Percentiles rank a stretch among this genome's conserved stretches.
Conservation (phyloP, 2,329 filamentous ascomycete genomes). For the Orbilia brochopaga region DNA sequence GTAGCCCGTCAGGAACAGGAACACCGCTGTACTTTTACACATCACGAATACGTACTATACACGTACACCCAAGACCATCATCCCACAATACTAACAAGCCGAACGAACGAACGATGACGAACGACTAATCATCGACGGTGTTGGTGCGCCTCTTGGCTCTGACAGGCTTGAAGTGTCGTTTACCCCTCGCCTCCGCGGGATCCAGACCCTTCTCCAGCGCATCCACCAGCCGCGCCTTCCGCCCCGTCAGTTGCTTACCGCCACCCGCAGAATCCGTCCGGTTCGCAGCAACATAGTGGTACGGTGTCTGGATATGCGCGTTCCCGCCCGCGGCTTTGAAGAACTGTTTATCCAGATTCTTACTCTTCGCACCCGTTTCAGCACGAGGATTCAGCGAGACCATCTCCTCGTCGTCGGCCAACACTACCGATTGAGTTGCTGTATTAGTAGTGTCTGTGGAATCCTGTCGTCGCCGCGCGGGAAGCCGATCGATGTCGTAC, state of each 20-base stretch:
- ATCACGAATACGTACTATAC: too few species aligned
- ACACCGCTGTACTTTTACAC: too few species aligned
- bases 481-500: conserved; percentile 81
- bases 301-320: conserved; percentile 77
- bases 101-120: too few species aligned
- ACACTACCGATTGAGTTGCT: neutral
- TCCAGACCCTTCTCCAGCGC: conserved; percentile 86
- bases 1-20: too few species aligned
- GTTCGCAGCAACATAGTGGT: conserved; percentile 86
- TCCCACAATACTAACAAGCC: too few species aligned
- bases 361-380: conserved; percentile 68
- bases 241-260: conserved; percentile 75
- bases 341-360: conserved; percentile 83
- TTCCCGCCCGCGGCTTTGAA: conserved; percentile 72
- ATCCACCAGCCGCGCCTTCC: conserved; percentile 80
- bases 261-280: conserved; percentile 64
- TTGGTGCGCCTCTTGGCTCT: conserved; percentile 66
- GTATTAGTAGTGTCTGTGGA: conserved; percentile 1
- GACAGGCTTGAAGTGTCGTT: conserved; percentile 94
- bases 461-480: conserved; percentile 71
- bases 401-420: conserved; percentile 55
- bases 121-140: conserved; percentile 37
- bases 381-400: conserved; percentile 60
- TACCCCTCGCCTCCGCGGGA: conserved; percentile 75
- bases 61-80: too few species aligned